Evolutionary conservation across 345 rosid genomes (phyloP).

Genomic region (Garcia nutans): DNA sequence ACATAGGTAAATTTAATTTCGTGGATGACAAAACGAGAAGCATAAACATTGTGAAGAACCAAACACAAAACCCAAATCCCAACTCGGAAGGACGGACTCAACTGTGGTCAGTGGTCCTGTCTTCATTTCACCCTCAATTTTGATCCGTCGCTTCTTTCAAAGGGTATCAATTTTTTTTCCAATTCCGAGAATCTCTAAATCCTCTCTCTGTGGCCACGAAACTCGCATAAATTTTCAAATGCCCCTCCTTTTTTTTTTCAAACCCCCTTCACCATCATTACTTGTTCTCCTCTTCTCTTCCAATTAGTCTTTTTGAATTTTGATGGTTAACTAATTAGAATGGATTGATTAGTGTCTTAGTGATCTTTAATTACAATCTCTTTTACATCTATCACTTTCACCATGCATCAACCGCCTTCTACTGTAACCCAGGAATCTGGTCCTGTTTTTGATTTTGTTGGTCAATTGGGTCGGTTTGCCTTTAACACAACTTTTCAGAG

Average conservation of each 20-base stretch:
- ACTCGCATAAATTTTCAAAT: not conserved
- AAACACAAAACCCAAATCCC: not conserved
- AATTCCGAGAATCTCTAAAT: slow-evolving; percentile 18
- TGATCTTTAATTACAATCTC: not conserved
- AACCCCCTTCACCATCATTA: not conserved
- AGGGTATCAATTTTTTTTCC: not conserved
- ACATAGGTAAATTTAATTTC: no score
- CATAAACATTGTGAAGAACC: not conserved
- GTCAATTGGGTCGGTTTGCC: slow-evolving; percentile 52
- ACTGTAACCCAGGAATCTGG: slow-evolving; percentile 55
- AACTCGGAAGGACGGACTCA: not conserved
- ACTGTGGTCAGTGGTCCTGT: not conserved
- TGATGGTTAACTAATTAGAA: slow-evolving; percentile 17
- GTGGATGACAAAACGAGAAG: no score
- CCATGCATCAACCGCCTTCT: slow-evolving; percentile 71
- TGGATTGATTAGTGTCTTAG: slow-evolving; percentile 25
- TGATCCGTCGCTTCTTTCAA: not conserved
- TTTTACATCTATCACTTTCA: slow-evolving; percentile 9
- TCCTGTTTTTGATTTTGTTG: slow-evolving; percentile 48
- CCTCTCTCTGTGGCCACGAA: slow-evolving; percentile 31
- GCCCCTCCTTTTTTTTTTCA: not conserved
- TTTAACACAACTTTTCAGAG: slow-evolving; percentile 35
- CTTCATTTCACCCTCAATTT: not conserved
- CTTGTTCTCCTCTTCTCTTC: not conserved
- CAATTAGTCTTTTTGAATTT: slow-evolving; percentile 8